These are phyloP conservation scores for Brassica juncea DNA, from an alignment of 345 rosid genomes.

Conservation along the genomic window DNA sequence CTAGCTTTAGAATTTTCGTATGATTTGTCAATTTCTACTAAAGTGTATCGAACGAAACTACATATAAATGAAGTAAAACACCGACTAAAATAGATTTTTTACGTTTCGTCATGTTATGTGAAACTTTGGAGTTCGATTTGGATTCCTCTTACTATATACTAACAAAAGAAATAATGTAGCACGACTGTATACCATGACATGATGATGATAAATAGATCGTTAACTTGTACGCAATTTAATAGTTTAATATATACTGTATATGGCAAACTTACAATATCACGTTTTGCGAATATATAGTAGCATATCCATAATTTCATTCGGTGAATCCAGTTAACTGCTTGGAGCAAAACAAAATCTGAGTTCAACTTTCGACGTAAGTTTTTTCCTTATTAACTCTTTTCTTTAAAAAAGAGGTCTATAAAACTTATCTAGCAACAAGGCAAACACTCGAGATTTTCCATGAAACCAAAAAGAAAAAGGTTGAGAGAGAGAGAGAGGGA, in stretches of 20 bases:
- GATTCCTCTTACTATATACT: conserved; percentile 30
- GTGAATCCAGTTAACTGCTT: neutral
- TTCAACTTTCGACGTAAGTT: neutral
- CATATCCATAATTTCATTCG: neutral
- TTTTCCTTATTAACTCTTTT: neutral
- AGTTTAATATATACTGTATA: neutral
- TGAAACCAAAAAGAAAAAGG: conserved; percentile 34
- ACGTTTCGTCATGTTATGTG: conserved; percentile 12
- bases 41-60: conserved; percentile 3
- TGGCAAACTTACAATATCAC: neutral
- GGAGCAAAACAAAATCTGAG: neutral
- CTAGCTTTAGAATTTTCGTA: neutral
- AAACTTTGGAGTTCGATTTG: conserved; percentile 25
- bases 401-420: neutral
- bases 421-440: no score
- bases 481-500: conserved; percentile 19
- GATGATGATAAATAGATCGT: neutral
- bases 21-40: conserved; percentile 10
- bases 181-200: neutral
- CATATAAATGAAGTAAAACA: conserved; percentile 15
- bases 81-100: conserved; percentile 19
- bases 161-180: conserved; percentile 9
- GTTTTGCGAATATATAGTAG: neutral
- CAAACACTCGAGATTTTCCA: conserved; percentile 32
- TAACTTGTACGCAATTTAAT: neutral